Conservation (phyloP, 2,329 filamentous ascomycete genomes). For the Dendryphion nanum region DNA sequence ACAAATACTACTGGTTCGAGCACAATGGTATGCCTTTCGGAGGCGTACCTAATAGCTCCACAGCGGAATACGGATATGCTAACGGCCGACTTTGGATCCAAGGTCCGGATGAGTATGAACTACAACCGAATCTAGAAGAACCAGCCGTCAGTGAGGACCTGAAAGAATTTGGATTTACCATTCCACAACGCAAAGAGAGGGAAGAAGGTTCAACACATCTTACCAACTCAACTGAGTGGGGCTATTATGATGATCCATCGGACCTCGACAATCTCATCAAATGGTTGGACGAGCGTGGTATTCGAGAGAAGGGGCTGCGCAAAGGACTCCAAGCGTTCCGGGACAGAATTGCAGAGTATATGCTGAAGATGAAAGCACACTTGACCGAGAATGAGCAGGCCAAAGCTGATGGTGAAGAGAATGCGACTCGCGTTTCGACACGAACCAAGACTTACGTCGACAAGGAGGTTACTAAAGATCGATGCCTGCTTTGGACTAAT, state of each 20-base stretch:
- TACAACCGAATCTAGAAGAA: conserved; percentile 50
- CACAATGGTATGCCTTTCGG: conserved; percentile 96
- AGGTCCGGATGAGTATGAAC: conserved; percentile 84
- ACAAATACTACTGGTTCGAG: conserved; percentile 99
- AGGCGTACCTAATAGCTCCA: conserved; percentile 84
- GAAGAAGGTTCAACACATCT: conserved; percentile 86
- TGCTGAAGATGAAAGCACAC: conserved; percentile 77
- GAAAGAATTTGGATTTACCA: conserved; percentile 74
- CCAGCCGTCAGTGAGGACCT: conserved; percentile 75
- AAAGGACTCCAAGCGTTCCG: conserved; percentile 81
- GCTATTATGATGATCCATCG: conserved; percentile 79
- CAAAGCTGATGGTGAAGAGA: conserved; percentile 48
- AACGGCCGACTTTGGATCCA: conserved; percentile 97
- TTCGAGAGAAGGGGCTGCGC: conserved; percentile 80
- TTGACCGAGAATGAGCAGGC: conserved; percentile 55
- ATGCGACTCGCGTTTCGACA: conserved; percentile 58
- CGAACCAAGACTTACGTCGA: conserved; percentile 61
- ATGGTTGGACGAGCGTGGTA: conserved; percentile 85
- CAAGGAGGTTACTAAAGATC: conserved; percentile 52
- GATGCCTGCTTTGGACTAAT: conserved; percentile 67
- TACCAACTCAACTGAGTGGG: conserved; percentile 79
- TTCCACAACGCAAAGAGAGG: conserved; percentile 76
- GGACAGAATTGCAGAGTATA: conserved; percentile 73
- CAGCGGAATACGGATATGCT: conserved; percentile 80
- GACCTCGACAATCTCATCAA: conserved; percentile 75